Percentiles rank a stretch among this genome's conserved stretches.
These are phyloP conservation scores for Nicotiana tabacum DNA, from an alignment of 257 asterid genomes.

Conservation along the genomic window DNA sequence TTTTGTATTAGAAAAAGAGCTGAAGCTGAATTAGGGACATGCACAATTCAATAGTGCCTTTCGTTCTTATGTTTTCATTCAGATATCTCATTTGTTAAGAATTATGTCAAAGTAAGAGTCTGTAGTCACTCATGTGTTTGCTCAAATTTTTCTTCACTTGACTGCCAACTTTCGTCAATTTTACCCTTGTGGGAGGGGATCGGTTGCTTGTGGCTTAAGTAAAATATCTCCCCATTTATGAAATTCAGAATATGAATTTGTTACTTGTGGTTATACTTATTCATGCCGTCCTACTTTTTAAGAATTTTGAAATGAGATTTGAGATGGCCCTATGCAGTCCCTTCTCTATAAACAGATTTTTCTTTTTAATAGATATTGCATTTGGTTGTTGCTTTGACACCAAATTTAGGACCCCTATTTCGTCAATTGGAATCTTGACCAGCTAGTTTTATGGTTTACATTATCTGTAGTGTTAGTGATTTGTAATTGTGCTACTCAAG, in stretches of 20 bases:
- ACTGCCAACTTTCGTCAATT: not conserved
- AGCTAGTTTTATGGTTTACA: not conserved
- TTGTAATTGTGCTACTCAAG: not conserved
- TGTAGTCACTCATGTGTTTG: not conserved
- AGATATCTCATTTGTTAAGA: not conserved
- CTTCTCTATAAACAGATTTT: not conserved
- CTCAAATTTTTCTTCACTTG: not conserved
- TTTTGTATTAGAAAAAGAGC: not conserved
- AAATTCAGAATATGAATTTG: not conserved
- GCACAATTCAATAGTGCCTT: not conserved
- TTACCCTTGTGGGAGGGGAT: not conserved
- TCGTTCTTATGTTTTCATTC: not conserved
- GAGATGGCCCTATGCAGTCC: not conserved
- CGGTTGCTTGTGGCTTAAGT: not conserved
- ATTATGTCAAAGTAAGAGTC: not conserved
- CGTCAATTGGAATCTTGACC: not conserved
- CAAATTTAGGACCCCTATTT: not conserved
- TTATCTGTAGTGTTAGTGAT: not conserved
- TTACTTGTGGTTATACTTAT: not conserved
- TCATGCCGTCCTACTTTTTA: not conserved
- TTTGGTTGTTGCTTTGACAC: not conserved
- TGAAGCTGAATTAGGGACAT: not conserved
- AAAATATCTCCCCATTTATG: not conserved
- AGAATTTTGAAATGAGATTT: not conserved
- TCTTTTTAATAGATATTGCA: not conserved